A percentile compares a stretch with the other conserved stretches of the same genome.
These are phyloP conservation scores for Penicillium polonicum DNA, from an alignment of 2,329 filamentous ascomycete species.

Conservation along the genomic window DNA sequence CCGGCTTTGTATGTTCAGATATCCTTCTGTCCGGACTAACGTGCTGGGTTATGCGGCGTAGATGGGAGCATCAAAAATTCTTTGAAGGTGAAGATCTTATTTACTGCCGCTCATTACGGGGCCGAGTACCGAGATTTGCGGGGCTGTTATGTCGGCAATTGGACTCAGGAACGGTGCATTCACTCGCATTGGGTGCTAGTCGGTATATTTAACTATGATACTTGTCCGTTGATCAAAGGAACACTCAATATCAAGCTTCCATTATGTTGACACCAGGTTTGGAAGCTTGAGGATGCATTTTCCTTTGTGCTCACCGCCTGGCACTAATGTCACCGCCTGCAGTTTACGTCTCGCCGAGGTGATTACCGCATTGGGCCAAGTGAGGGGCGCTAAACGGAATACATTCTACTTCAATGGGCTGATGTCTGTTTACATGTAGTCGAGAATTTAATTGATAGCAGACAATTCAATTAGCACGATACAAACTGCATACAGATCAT, in stretches of 20 bases:
- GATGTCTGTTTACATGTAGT: not conserved
- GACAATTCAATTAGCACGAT: slow-evolving; percentile 12
- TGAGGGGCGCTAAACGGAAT: not conserved
- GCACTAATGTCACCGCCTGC: slow-evolving; percentile 6
- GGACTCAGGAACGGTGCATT: not conserved
- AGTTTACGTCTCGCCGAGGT: slow-evolving; percentile 11
- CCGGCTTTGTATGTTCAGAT: slow-evolving; percentile 12
- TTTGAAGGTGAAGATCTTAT: slow-evolving; percentile 8
- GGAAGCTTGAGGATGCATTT: not conserved
- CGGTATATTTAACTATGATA: too few species aligned
- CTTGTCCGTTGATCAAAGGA: too few species aligned
- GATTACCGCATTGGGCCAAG: slow-evolving; percentile 11
- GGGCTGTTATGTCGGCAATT: not conserved
- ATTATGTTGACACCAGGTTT: not conserved
- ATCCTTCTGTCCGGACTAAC: slow-evolving; percentile 24
- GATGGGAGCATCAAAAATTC: slow-evolving; percentile 37
- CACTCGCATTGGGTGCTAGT: too few species aligned
- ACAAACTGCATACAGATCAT: slow-evolving; percentile 15
- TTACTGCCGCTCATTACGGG: slow-evolving; percentile 3
- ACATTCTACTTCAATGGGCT: not conserved
- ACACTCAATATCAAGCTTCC: not conserved
- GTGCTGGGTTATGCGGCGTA: slow-evolving; percentile 49
- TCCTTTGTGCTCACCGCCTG: slow-evolving; percentile 9
- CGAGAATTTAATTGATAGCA: not conserved
- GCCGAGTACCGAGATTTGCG: slow-evolving; percentile 8